Evolutionary conservation across 2,329 filamentous ascomycete species (phyloP), one percentile per base, ranked within the genome.

Genomic region (Mariannaea elegans): DNA sequence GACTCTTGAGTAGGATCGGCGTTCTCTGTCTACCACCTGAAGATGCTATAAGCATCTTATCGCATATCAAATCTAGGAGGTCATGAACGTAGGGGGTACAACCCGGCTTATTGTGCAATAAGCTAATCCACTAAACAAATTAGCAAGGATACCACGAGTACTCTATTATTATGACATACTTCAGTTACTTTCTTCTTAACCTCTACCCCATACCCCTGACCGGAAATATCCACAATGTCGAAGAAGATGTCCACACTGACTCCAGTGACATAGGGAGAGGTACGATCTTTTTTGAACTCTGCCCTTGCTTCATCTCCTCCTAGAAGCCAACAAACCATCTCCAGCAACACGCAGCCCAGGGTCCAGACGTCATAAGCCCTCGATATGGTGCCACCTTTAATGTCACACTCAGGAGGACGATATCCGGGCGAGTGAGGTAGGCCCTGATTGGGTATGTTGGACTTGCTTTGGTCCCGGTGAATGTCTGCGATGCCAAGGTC

Each of bases 281-380:
- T 14, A 16, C 50, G 23, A 3, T 7, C 7, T 6, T 23, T 32
- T 4, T 48, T 52, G 10, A 18, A 57, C 7, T 29, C 79, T 67
- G 39, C 70, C 76, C 39, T 77, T 42, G 44, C 10, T 5, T 32
- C n/a, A 19, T 49, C 49, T 3, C 62, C 62, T 13, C 54, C 54
- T 2, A 66, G 31, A 6, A 66, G 29, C 61, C 64, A 67, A 10
- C 27, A 46, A 1, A 59, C 16, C 13, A 64, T 62, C 12, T 65
- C 63, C 0, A 67, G 56, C 7, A 64, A 61, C 1, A 67, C 24
- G 14, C 62, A 67, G 0, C 65, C 65, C 3, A 67, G 24, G 0
- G 63, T 64, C 65, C 63, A 67, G 1, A 67, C 49, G n/a, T 66
- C 65, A 5, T 34, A 67, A 0, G 61, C 42, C 4, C 56, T 45